Base-by-base conservation (phyloP, 2,329 filamentous ascomycete genomes). In the Colletotrichum sp. region DNA sequence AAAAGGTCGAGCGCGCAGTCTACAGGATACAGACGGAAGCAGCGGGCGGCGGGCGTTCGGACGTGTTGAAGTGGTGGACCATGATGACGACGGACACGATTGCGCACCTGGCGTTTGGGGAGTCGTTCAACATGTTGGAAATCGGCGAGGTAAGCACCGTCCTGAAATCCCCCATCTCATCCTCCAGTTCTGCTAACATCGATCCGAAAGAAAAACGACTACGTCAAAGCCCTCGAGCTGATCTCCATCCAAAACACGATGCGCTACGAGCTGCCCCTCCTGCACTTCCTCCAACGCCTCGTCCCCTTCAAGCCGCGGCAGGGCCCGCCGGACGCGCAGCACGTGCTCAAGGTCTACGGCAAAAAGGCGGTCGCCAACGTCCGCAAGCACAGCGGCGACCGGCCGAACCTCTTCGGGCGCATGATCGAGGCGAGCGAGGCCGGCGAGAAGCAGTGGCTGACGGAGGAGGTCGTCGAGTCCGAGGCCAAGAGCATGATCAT, bases 1-100 rank as follows among this genome's bases (percentile, higher is more conserved):
- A 77, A 0, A 85, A 84, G 16, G 82, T 86, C 1, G 78, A 83
- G 0, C 77, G 88, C 8, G 81, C 88, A 0, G 83, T 91, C 1
- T 27, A 84, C 3, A 83, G 82, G 59, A 90, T 92, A 25, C 80
- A 77, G 0, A 79, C 85, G 27, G 89, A 91, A 62, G 84, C 86
- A 22, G 71, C 72, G 1, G 80, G 80, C 0, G 84, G 86, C 0
- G 82, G 77, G 0, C n/a, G 61, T 13, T 84, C 82, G 0, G 89
- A 92, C 77, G 81, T 91, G 0, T 84, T 86, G 76, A 90, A 90
- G 74, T 92, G 90, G 90, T 89, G 85, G 82, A 81, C 87, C 6
- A 90, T 89, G 75, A 87, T 91, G 84, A 82, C 89, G 0, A 90
- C 89, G 0, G 90, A 92, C 78, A 82, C 90, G 1, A 89, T 91